Evolutionary conservation across 2,329 filamentous ascomycete genomes (phyloP), one percentile per base, ranked within the genome.

Genomic region (Neopestalotiopsis rosae): DNA sequence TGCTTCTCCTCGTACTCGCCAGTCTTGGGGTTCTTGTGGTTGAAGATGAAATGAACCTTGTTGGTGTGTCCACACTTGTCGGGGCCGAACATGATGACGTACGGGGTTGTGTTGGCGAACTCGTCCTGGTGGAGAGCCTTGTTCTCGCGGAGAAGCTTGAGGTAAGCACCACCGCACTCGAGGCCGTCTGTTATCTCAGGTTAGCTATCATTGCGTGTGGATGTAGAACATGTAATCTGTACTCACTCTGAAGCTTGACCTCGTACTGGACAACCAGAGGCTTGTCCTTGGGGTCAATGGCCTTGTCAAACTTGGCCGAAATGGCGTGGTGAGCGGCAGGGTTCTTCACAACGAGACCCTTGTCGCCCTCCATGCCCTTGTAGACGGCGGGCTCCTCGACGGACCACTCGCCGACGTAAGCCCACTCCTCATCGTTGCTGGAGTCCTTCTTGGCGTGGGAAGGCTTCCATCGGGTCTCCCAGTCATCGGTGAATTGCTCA

Each of bases 1-100:
- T 99, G 96, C 92, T 99, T 99, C 93, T 99, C 96, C 89, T 99
- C 95, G 79, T 99, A 99, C 84, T 98, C 94, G 86, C 95, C 95
- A 61, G 94, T 98, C 93, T 97, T 98, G 81, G 96, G 96, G 90
- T 98, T 99, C 93, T 98, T 99, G 92, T 99, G 96, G 85, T 97
- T 96, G 91, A 99, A 97, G 83, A 99, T 99, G 87, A 99, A 97
- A 84, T 90, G 89, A 66, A 97, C 93, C 92, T 98, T 98, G 92
- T 99, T 99, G 83, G 94, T 98, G 81, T 94, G 90, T 83, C 96
- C 96, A 82, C 96, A 99, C 92, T 98, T 98, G 88, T 99, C 96
- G 77, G 96, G 96, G 75, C 96, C 96, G 81, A 99, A 99, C 96
- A 99, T 99, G 89, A 99, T 97, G 76, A 99, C 93, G 81, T 99